phyloP scores from a whole-genome alignment of 2,329 filamentous ascomycete species.

The Paraphoma sp. region DNA sequence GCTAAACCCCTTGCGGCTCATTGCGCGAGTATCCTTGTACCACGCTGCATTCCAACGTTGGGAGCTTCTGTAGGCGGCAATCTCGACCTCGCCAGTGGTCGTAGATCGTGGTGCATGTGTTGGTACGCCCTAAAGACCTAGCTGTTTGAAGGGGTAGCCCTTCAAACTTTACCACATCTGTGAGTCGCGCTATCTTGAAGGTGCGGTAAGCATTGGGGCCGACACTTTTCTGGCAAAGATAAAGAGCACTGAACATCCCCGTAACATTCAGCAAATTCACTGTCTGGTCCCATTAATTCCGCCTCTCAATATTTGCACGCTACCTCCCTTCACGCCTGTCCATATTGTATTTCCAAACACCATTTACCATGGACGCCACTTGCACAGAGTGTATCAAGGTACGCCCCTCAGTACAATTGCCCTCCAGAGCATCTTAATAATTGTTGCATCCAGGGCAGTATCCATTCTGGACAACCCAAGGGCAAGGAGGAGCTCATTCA shows the following conservation, averaged over 20 bases:
- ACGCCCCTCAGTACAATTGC: background rate
- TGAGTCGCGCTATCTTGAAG: background rate
- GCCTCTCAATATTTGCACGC: too few relatives aligned
- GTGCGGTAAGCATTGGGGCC: background rate
- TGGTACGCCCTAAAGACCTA: background rate
- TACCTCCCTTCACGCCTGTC: background rate
- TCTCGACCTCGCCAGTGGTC: background rate
- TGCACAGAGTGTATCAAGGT: constrained; percentile 34
- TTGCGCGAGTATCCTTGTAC: constrained; percentile 12
- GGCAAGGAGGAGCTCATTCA: constrained; percentile 23
- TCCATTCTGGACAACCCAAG: constrained; percentile 42
- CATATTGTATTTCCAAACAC: background rate
- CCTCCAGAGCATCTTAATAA: background rate
- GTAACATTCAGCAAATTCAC: too few relatives aligned
- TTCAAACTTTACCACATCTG: background rate
- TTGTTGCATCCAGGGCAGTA: constrained; percentile 39
- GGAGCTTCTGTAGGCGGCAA: background rate
- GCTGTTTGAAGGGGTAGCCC: background rate
- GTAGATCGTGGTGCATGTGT: background rate
- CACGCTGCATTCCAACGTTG: background rate
- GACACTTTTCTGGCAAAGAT: background rate
- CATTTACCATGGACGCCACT: background rate
- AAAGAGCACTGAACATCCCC: background rate
- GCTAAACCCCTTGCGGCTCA: constrained; percentile 18
- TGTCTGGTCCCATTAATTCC: too few relatives aligned